phyloP scores from a whole-genome alignment of 108 stramenopile genomes.

The Cylindrotheca fusiformis region DNA sequence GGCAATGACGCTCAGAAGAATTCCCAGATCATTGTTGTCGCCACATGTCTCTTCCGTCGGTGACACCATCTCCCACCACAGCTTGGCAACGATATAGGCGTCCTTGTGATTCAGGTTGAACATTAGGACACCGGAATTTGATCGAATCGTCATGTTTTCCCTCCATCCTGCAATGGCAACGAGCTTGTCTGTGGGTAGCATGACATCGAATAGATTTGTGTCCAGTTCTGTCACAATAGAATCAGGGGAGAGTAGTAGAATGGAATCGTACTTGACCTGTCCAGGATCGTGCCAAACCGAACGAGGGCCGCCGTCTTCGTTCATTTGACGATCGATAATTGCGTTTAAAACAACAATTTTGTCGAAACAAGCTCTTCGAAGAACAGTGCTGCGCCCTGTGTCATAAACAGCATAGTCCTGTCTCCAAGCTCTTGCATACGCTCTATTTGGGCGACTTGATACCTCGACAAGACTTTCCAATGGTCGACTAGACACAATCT shows the following conservation, averaged over 20 bases:
- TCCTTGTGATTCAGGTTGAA: conserved; percentile 26
- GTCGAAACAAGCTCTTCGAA: conserved; percentile 18
- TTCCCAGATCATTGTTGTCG: conserved; percentile 20
- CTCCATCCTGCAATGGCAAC: conserved; percentile 32
- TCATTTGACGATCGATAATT: conserved; percentile 3
- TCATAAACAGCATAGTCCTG: conserved; percentile 24
- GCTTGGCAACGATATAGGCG: conserved; percentile 7
- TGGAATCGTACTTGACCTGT: conserved; percentile 15
- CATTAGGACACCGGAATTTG: conserved; percentile 7
- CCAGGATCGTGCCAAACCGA: neutral
- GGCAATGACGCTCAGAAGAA: conserved; percentile 15
- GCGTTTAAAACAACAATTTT: conserved; percentile 18
- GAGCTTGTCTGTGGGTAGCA: conserved; percentile 27
- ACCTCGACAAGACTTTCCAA: conserved; percentile 11
- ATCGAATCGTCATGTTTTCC: neutral
- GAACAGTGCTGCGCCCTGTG: neutral
- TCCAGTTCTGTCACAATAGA: conserved; percentile 30
- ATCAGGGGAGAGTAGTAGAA: conserved; percentile 25
- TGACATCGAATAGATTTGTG: conserved; percentile 13
- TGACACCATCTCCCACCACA: conserved; percentile 11
- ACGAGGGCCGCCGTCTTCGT: neutral
- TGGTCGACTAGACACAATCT: conserved; percentile 4
- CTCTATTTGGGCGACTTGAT: conserved; percentile 27
- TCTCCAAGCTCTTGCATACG: conserved; percentile 31
- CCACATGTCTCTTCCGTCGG: conserved; percentile 17